A percentile compares a stretch with the other conserved stretches of the same genome.
Conservation (phyloP, 2,329 filamentous ascomycete species). For the Aspergillus awamori region DNA sequence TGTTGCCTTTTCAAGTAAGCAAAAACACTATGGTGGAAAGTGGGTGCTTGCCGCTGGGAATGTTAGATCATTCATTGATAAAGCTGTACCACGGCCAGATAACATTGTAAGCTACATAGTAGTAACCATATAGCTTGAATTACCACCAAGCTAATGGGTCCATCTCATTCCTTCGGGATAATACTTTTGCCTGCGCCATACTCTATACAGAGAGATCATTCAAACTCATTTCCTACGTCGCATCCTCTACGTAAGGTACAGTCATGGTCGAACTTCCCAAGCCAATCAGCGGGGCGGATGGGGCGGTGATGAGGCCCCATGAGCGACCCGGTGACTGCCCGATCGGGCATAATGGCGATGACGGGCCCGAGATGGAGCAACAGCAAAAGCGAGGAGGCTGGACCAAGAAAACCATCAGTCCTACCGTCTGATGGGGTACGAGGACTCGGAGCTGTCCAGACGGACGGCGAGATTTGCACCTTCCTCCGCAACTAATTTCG, state of each 20-base stretch:
- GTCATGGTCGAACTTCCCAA: background rate
- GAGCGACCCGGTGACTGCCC: slow-evolving; percentile 6
- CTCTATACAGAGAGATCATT: background rate
- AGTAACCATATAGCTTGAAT: too few relatives aligned
- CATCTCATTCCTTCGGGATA: background rate
- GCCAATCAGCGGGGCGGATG: background rate
- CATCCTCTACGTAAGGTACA: background rate
- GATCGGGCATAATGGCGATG: slow-evolving; percentile 13
- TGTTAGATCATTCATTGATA: background rate
- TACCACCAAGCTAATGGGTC: too few relatives aligned
- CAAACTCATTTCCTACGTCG: background rate
- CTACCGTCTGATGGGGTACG: background rate
- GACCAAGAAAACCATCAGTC: slow-evolving; percentile 14
- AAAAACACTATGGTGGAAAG: background rate
- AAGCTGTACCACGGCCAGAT: background rate
- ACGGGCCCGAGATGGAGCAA: background rate
- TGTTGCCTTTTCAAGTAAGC: background rate
- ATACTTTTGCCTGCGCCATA: background rate
- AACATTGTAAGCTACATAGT: too few relatives aligned
- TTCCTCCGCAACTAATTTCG: background rate
- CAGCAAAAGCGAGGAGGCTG: slow-evolving; percentile 23
- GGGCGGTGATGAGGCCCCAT: background rate
- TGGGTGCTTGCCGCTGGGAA: background rate
- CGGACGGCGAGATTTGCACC: background rate
- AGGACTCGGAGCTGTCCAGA: too few relatives aligned